phyloP scores from a whole-genome alignment of 2,329 filamentous ascomycete genomes.

The Aspergillus fumigatiaffinis region DNA sequence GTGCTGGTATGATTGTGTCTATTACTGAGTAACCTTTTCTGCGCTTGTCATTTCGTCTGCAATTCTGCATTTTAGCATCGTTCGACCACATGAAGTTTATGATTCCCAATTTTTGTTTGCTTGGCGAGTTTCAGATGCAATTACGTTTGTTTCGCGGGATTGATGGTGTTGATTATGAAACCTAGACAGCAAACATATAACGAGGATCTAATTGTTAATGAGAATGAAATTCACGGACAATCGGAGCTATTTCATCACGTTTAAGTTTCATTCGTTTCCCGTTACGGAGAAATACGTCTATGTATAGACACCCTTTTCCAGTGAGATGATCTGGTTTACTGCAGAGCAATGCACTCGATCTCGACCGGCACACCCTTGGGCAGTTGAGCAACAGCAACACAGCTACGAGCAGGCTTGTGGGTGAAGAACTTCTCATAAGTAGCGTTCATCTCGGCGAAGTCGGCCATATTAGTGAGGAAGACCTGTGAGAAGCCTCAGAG shows the following conservation, averaged over 20 bases:
- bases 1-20: constrained; percentile 3
- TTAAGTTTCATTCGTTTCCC: background rate
- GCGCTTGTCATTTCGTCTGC: background rate
- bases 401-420: constrained; percentile 61
- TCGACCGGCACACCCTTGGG: constrained; percentile 62
- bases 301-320: background rate
- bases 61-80: constrained; percentile 5
- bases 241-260: background rate
- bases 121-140: constrained; percentile 1
- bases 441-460: constrained; percentile 78
- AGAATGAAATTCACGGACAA: background rate
- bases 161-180: background rate
- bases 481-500: constrained; percentile 43
- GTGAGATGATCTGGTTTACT: constrained; percentile 24
- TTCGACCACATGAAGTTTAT: constrained; percentile 8
- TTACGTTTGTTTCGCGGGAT: background rate
- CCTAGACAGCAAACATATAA: background rate
- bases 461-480: constrained; percentile 86
- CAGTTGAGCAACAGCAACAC: constrained; percentile 60
- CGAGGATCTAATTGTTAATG: background rate
- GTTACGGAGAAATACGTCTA: background rate
- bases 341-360: constrained; percentile 61
- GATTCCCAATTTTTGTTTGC: constrained; percentile 9
- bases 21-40: constrained; percentile 3
- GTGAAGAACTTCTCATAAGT: constrained; percentile 68